Conservation (phyloP, 495 filamentous ascomycete species). For the Letharia columbiana region DNA sequence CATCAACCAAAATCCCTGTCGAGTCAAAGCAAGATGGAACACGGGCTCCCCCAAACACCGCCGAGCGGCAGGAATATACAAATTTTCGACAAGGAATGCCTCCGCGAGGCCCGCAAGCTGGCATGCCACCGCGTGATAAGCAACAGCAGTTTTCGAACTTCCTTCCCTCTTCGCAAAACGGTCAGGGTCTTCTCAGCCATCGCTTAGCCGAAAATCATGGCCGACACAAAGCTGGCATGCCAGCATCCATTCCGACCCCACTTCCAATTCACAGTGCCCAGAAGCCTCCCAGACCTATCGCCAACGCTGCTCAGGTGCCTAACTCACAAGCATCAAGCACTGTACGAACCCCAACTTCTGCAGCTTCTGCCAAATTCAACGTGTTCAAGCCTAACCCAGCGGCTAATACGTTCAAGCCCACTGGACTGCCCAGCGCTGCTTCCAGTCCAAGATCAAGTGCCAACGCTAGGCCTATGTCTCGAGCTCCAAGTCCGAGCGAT, state of each 20-base stretch:
- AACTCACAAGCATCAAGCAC: constrained; percentile 36
- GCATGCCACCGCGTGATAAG: constrained; percentile 19
- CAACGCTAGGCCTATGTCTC: constrained; percentile 42
- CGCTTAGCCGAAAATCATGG: constrained; percentile 49
- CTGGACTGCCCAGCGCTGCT: constrained; percentile 47
- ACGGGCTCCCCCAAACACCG: constrained; percentile 26
- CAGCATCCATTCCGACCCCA: constrained; percentile 40
- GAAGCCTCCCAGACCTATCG: constrained; percentile 41
- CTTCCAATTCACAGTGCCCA: constrained; percentile 47
- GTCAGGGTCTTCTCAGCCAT: constrained; percentile 43
- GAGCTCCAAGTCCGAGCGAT: constrained; percentile 40
- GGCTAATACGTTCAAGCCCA: constrained; percentile 70
- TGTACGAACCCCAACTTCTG: constrained; percentile 42
- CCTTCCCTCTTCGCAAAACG: constrained; percentile 28
- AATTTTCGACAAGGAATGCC: constrained; percentile 40
- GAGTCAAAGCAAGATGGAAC: constrained; percentile 31
- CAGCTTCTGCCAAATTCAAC: constrained; percentile 62
- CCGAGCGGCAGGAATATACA: constrained; percentile 39
- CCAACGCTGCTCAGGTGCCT: constrained; percentile 34
- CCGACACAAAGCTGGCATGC: constrained; percentile 45
- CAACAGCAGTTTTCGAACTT: constrained; percentile 38
- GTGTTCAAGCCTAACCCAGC: constrained; percentile 78
- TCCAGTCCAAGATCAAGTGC: constrained; percentile 56
- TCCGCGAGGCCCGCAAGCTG: constrained; percentile 39
- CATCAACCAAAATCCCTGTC: constrained; percentile 29